Base-by-base conservation (phyloP, 192 early-diverging fungal genomes). In the Phycomyces nitens region DNA sequence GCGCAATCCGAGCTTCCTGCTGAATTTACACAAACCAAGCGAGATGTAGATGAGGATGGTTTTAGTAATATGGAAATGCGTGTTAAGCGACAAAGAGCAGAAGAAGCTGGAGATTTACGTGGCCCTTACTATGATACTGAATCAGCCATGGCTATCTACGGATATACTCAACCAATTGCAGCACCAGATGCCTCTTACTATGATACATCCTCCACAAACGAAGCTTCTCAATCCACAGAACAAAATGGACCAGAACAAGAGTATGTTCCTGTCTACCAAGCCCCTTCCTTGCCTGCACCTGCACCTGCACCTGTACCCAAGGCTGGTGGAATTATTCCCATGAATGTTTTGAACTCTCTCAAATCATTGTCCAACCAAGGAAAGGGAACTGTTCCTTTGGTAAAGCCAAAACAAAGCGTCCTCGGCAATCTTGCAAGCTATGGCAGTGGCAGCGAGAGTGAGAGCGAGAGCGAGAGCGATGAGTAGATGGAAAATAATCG, bases 381-480 rank as follows among this genome's bases (percentile, higher is more conserved):
- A 40, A 57, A 49, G 23, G 21, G n/a, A 34, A 47, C 1, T 20
- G 24, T 3, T 12, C 47, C 12, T 29, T 18, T 29, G 16, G 60
- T 62, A 26, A 60, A 47, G 24, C 38, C 29, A n/a, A n/a, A 23
- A 53, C 34, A 34, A 12, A 62, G 58, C 5, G 75, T 78, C 6
- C 40, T 79, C 1, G 55, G 62, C 10, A 75, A 65, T 10, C 64
- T 80, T 24, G 74, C 80, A 23, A 71, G 60, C 42, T 77, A 82
- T 68, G 77, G 70, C 12, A 79, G 76, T 39, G 80, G 80, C 40
- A 68, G 68, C 39, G 77, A 79, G 2, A 65, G 55, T 20, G 81
- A 76, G 18, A n/a, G 15, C 44, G 18, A 47, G 1, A 11, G 12
- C 15, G 2, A 47, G 15, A 47, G 15, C 2, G 11, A 7, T 42